Evolutionary conservation across 148 eudicot species (phyloP).

Genomic region (Rhododendron ferrugineum): DNA sequence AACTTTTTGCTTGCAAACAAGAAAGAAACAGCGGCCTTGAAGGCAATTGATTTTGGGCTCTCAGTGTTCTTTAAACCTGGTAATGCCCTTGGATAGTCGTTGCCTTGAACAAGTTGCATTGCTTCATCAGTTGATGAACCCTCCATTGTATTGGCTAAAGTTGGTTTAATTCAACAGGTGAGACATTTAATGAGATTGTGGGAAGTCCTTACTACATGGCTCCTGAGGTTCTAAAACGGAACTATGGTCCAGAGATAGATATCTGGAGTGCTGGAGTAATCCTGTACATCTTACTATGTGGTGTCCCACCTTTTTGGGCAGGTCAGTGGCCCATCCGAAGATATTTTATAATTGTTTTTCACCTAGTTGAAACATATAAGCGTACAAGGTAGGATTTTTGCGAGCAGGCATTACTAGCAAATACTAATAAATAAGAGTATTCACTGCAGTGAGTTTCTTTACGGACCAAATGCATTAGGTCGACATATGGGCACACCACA

Average conservation of each 20-base stretch:
- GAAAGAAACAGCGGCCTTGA: slow-evolving; percentile 48
- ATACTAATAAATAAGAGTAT: neutral
- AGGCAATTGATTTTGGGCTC: slow-evolving; percentile 50
- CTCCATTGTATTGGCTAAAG: neutral
- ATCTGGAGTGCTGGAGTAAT: slow-evolving; percentile 67
- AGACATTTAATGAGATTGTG: slow-evolving; percentile 43
- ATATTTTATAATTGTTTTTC: neutral
- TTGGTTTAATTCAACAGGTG: slow-evolving; percentile 25
- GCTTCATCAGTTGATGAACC: neutral
- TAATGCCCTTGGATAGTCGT: slow-evolving; percentile 5
- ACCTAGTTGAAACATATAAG: neutral
- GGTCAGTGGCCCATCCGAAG: slow-evolving; percentile 15
- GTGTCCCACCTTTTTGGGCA: slow-evolving; percentile 65
- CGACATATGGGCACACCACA: neutral
- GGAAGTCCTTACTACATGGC: slow-evolving; percentile 69
- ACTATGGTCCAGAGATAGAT: slow-evolving; percentile 53
- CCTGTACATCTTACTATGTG: slow-evolving; percentile 52
- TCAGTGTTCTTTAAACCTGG: slow-evolving; percentile 43
- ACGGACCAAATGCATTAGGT: neutral
- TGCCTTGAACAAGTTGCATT: neutral
- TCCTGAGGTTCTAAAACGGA: slow-evolving; percentile 53
- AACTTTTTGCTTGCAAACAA: slow-evolving; percentile 46
- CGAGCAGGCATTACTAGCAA: neutral
- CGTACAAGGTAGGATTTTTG: neutral
- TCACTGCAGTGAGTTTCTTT: neutral